phyloP scores from a whole-genome alignment of 1,284 basidiomycete species.

The Violaceomyces palustris region DNA sequence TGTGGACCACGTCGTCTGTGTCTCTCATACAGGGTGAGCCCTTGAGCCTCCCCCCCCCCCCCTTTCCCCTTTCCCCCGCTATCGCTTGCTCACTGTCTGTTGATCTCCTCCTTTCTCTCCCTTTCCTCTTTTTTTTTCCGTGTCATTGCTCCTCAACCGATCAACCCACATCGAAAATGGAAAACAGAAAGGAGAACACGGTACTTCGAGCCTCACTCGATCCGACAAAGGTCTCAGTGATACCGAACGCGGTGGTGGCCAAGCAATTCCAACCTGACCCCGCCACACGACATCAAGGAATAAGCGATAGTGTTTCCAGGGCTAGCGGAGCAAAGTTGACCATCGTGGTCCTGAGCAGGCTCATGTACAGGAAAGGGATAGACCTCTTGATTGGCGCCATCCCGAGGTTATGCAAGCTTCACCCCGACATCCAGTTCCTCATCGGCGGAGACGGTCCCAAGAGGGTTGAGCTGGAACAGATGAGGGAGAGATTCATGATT shows the following conservation, averaged over 20 bases:
- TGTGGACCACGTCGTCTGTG: conserved; percentile 89
- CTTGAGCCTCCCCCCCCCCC: neutral
- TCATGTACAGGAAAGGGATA: conserved; percentile 94
- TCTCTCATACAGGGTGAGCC: conserved; percentile 87
- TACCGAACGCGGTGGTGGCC: conserved; percentile 88
- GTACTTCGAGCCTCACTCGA: conserved; percentile 69
- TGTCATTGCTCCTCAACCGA: no score
- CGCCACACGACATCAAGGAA: no score
- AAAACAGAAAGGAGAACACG: conserved; percentile 71
- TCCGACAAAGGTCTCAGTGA: conserved; percentile 54
- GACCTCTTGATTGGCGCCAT: conserved; percentile 89
- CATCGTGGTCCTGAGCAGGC: conserved; percentile 86
- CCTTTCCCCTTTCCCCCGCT: no score
- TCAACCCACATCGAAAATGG: no score
- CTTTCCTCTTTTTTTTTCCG: no score
- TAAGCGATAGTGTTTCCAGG: neutral
- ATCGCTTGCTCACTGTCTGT: neutral
- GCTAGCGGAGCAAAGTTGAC: conserved; percentile 58
- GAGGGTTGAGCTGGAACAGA: conserved; percentile 87
- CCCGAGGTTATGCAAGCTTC: conserved; percentile 76
- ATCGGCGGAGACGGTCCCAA: conserved; percentile 92
- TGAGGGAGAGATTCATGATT: conserved; percentile 81
- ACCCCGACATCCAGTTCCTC: conserved; percentile 79
- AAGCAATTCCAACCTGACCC: conserved; percentile 72
- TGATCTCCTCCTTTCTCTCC: no score